phyloP scores from a whole-genome alignment of 208 protist species.

The Acanthamoeba rhysodes region DNA sequence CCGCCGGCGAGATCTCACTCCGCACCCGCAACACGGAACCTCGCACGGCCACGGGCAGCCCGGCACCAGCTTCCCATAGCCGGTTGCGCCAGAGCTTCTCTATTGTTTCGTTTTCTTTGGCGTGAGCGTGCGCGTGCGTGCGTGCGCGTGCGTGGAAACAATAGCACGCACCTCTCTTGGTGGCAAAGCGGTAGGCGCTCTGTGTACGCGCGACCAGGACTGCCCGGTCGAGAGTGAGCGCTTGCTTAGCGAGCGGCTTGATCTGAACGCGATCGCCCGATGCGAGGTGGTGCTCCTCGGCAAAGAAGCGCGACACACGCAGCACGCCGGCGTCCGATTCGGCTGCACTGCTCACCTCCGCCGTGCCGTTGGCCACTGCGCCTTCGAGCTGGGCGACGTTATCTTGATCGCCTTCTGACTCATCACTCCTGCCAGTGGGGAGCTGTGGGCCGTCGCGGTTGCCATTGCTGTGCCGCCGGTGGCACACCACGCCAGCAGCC shows the following conservation, averaged over 20 bases:
- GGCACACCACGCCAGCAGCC: slow-evolving; percentile 42
- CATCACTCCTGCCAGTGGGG: not conserved
- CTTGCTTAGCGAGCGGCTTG: not conserved
- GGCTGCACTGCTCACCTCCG: no score
- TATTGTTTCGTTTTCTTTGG: not conserved
- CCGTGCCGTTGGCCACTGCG: not conserved
- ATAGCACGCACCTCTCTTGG: not conserved
- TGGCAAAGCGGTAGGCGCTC: slow-evolving; percentile 31
- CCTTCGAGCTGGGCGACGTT: not conserved
- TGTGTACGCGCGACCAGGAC: not conserved
- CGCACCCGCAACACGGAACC: slow-evolving; percentile 7
- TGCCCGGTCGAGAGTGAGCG: not conserved
- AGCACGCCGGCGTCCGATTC: slow-evolving; percentile 4
- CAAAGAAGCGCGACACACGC: slow-evolving; percentile 33
- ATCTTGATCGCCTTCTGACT: not conserved
- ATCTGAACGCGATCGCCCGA: not conserved
- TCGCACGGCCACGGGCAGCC: not conserved
- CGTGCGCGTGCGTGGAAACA: no score
- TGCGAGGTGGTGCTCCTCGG: slow-evolving; percentile 22
- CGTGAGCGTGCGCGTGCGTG: no score
- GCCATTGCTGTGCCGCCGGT: slow-evolving; percentile 24
- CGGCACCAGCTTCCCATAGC: slow-evolving; percentile 41
- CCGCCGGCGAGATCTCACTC: not conserved
- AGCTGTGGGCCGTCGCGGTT: slow-evolving; percentile 30
- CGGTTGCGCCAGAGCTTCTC: slow-evolving; percentile 2